Evolutionary conservation across 148 eudicot species (phyloP).

Genomic region (Silene latifolia): DNA sequence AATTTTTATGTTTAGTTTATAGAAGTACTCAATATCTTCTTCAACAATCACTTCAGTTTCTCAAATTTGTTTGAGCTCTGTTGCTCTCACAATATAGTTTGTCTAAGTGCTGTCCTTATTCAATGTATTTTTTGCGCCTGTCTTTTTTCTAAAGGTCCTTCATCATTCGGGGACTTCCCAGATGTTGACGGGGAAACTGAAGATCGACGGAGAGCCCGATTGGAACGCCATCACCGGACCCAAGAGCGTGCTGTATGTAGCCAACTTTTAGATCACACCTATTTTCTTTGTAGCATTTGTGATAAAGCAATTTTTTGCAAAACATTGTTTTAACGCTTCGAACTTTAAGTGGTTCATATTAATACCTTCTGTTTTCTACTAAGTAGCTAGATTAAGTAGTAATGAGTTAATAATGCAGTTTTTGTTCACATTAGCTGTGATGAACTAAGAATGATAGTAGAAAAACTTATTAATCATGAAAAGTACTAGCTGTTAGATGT

Average conservation of each 20-base stretch:
- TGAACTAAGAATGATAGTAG: background rate
- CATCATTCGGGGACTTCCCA: conserved; percentile 38
- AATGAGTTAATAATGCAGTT: background rate
- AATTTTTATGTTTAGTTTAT: background rate
- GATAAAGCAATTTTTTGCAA: background rate
- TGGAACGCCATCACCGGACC: conserved; percentile 50
- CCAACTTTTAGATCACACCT: background rate
- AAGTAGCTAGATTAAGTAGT: background rate
- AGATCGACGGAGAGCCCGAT: conserved; percentile 45
- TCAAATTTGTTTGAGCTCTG: background rate
- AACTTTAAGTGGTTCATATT: background rate
- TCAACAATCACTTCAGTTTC: too few species aligned
- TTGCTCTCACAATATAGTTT: background rate
- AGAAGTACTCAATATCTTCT: too few species aligned
- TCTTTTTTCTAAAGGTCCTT: conserved; percentile 30
- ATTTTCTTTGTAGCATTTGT: background rate
- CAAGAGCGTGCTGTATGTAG: conserved; percentile 49
- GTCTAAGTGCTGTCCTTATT: background rate
- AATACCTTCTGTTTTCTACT: background rate
- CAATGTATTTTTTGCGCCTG: background rate
- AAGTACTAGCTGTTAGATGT: background rate
- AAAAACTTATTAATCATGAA: too few species aligned
- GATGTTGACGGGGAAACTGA: conserved; percentile 44
- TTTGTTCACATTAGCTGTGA: background rate
- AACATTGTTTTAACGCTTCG: conserved; percentile 1